Conservation (phyloP, 257 asterid genomes). For the Capsicum pubescens region DNA sequence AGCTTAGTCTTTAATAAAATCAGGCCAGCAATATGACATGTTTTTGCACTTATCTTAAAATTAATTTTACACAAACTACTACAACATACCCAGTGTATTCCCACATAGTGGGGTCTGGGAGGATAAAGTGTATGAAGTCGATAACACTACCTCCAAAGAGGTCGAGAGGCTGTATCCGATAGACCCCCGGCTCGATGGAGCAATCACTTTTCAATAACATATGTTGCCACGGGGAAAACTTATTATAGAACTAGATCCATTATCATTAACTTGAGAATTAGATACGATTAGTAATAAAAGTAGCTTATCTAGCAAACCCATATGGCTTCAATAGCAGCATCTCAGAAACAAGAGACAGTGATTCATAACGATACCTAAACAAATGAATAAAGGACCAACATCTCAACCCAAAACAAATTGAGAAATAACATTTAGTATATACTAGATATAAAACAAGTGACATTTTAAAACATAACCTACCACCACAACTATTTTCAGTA, state of each 20-base stretch:
- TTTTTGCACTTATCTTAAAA: too few species aligned
- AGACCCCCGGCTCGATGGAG: background rate
- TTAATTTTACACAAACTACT: too few species aligned
- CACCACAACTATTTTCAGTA: background rate
- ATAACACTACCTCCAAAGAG: too few species aligned
- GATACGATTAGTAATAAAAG: background rate
- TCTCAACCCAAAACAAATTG: background rate
- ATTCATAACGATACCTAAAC: background rate
- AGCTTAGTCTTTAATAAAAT: too few species aligned
- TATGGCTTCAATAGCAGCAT: background rate
- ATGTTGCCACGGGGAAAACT: too few species aligned
- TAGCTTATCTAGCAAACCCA: background rate
- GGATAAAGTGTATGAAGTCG: too few species aligned
- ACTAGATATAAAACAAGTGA: background rate
- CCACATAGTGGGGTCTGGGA: too few species aligned
- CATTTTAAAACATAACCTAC: background rate
- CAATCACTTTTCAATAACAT: background rate
- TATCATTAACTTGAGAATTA: too few species aligned
- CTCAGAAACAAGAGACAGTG: slow-evolving; percentile 17
- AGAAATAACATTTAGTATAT: background rate
- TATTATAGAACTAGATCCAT: too few species aligned
- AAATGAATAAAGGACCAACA: background rate
- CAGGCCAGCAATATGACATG: too few species aligned
- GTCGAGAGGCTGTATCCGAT: too few species aligned
- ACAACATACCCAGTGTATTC: too few species aligned